phyloP scores from a whole-genome alignment of 176 grass and related monocot species.

The Aegilops bicornis region DNA sequence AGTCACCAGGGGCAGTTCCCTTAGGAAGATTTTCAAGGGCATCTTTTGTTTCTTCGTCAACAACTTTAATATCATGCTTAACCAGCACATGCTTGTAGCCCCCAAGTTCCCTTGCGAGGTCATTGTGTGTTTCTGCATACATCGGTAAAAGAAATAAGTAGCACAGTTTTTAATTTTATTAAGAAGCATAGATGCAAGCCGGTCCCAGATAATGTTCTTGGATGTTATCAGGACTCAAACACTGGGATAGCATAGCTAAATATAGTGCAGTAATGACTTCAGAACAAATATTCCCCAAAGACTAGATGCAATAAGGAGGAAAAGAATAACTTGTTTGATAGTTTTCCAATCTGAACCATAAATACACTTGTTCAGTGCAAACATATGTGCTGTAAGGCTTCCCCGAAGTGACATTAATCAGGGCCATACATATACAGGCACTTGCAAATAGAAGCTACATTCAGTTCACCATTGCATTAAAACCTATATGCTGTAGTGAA shows the following conservation, averaged over 20 bases:
- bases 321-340: background rate
- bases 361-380: background rate
- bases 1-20: conserved; percentile 68
- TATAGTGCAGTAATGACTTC: background rate
- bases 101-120: conserved; percentile 79
- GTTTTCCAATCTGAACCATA: background rate
- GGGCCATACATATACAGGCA: background rate
- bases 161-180: background rate
- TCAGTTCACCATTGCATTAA: background rate
- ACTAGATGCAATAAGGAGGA: background rate
- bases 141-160: conserved; percentile 3
- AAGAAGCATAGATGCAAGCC: conserved; percentile 1
- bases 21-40: conserved; percentile 60
- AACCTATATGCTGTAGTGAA: background rate
- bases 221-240: background rate
- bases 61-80: conserved; percentile 70
- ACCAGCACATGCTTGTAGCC: conserved; percentile 76
- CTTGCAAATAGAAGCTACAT: background rate
- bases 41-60: conserved; percentile 49
- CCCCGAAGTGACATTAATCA: background rate
- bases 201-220: background rate
- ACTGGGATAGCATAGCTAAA: background rate
- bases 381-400: background rate
- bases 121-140: conserved; percentile 69
- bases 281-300: background rate